phyloP scores from a whole-genome alignment of 331 rosid genomes.

The Quercus lobata region DNA sequence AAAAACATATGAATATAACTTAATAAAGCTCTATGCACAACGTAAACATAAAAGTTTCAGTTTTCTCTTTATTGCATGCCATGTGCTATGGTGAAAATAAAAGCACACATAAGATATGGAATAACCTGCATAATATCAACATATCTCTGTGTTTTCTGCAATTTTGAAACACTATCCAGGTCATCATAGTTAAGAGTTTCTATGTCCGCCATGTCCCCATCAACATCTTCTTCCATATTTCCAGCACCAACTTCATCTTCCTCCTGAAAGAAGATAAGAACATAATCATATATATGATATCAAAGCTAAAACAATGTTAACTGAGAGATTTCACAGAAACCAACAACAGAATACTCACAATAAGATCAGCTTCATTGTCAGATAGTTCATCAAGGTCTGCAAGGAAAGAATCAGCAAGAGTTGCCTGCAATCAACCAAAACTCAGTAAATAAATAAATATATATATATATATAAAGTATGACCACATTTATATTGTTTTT shows the following conservation, averaged over 20 bases:
- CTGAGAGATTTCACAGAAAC: not conserved
- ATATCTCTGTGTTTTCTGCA: conserved; percentile 82
- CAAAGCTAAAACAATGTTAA: not conserved
- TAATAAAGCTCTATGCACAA: too few species aligned
- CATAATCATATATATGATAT: not conserved
- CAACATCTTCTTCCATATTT: conserved; percentile 89
- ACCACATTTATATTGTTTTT: too few species aligned
- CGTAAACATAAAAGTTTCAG: not conserved
- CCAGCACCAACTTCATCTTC: conserved; percentile 53
- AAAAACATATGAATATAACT: too few species aligned
- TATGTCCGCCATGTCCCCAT: conserved; percentile 79
- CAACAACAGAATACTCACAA: conserved; percentile 31
- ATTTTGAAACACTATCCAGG: conserved; percentile 86
- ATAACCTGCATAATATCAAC: conserved; percentile 73
- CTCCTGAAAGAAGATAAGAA: conserved; percentile 30
- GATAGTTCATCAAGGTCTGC: conserved; percentile 95
- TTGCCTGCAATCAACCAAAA: conserved; percentile 52
- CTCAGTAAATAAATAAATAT: not conserved
- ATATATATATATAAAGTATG: too few species aligned
- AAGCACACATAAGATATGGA: not conserved
- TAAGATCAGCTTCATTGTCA: conserved; percentile 74
- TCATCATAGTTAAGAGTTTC: conserved; percentile 88
- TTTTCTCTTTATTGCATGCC: not conserved
- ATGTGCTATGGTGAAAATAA: not conserved
- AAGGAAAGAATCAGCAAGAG: conserved; percentile 91